Conservation (phyloP, 1,284 basidiomycete species). For the Tetrapyrgos nigripes region DNA sequence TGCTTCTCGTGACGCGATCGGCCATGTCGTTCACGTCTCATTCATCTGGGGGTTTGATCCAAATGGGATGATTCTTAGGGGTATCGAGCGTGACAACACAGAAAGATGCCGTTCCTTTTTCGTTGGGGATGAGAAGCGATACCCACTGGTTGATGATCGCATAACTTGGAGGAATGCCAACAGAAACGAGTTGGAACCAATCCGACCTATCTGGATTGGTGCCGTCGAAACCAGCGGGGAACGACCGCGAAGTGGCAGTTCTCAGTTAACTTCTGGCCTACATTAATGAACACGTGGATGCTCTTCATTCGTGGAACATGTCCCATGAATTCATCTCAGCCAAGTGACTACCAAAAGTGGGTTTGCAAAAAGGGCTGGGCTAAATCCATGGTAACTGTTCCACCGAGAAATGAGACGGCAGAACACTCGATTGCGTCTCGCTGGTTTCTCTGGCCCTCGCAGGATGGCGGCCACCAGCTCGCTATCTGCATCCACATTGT, state of each 20-base stretch:
- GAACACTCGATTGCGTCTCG: no score
- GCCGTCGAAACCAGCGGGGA: not conserved
- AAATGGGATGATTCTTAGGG: conserved; percentile 1
- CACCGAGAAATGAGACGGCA: no score
- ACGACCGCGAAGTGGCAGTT: not conserved
- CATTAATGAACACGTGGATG: no score
- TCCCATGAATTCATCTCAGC: no score
- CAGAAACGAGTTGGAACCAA: not conserved
- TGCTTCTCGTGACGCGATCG: not conserved
- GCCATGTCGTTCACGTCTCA: not conserved
- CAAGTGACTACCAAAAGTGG: no score
- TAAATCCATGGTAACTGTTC: no score
- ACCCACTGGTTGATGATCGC: conserved; percentile 1
- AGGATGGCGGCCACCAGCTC: no score
- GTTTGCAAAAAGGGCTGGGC: no score
- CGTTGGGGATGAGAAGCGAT: not conserved
- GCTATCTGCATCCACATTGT: no score
- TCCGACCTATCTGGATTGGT: conserved; percentile 9
- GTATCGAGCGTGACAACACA: conserved; percentile 1
- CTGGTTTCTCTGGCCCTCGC: no score
- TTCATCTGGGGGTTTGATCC: conserved; percentile 11
- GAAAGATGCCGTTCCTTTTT: conserved; percentile 2
- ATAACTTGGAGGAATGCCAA: not conserved
- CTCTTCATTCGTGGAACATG: no score
- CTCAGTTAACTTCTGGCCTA: no score